Evolutionary conservation across 1,284 basidiomycete species (phyloP), one percentile per base, ranked within the genome.

Genomic region (Apiotrichum veenhuisii): DNA sequence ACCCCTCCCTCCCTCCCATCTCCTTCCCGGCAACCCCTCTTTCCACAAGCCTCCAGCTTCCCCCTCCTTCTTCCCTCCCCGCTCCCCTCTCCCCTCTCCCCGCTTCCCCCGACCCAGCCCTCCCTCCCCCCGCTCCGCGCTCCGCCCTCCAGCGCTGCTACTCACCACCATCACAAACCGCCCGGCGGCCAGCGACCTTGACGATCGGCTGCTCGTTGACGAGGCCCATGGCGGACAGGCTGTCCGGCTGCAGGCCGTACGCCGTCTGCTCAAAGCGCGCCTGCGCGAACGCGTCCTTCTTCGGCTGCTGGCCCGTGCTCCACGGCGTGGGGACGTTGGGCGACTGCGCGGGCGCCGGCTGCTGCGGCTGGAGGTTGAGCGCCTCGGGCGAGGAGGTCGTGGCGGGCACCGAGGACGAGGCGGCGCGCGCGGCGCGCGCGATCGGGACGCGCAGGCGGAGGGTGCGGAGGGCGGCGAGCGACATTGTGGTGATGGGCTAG

Each of bases 91-190:
- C 5, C 38, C 40, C 40, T 3, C 17, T 23, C 23, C 12, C 42
- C 17, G 23, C 42, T 15, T 43, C 23, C 42, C 12, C 33, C 38
- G 25, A 23, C 36, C 17, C 27, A 42, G 15, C 20, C 9, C 25
- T 26, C 22, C 17, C 36, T n/a, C 43, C 27, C 43, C 41, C 40
- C 10, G 18, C 49, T 41, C 49, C 33, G 34, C 18, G 27, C n/a
- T 17, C 38, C 36, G 27, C 20, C 26, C 15, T n/a, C 20, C 33
- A 18, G 18, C 52, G 23, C 8, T 8, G 8, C n/a, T 25, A 77
- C 89, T 70, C 67, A 95, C 93, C 93, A 65, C 95, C 95, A 75
- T 98, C 93, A 73, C 95, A 98, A 52, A 86, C 82, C 4, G 91
- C 93, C 72, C 86, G 88, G 64, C 95, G 82, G 34, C 85, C 87